These are phyloP conservation scores for Penicillium sp. DNA, from an alignment of 2,329 filamentous ascomycete species.

Conservation along the genomic window DNA sequence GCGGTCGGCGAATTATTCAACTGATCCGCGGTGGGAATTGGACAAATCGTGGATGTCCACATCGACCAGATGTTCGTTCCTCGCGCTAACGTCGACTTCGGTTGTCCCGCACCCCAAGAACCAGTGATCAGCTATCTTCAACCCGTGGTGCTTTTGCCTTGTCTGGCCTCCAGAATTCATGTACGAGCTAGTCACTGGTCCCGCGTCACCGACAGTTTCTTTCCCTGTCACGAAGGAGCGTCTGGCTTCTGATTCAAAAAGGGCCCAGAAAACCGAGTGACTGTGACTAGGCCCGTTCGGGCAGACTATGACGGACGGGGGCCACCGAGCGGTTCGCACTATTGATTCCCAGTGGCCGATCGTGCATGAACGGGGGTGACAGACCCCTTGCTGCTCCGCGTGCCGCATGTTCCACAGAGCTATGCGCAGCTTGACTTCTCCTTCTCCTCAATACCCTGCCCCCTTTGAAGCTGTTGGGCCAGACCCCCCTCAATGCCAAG, in stretches of 20 bases:
- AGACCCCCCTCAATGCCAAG: not conserved
- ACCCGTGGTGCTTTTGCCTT: not conserved
- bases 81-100: not conserved
- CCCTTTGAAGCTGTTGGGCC: not conserved
- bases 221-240: too few relatives aligned
- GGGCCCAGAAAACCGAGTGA: not conserved
- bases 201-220: not conserved
- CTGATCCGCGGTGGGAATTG: constrained; percentile 10
- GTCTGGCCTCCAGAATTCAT: not conserved
- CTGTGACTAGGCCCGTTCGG: not conserved
- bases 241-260: not conserved
- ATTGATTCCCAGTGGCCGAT: constrained; percentile 16
- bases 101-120: not conserved
- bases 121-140: not conserved
- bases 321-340: constrained; percentile 10
- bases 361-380: constrained; percentile 30
- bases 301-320: not conserved
- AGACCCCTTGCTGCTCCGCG: constrained; percentile 37
- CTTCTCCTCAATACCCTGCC: not conserved
- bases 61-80: not conserved
- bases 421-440: constrained; percentile 5
- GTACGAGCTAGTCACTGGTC: not conserved
- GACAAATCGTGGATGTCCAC: constrained; percentile 13
- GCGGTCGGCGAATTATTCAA: constrained; percentile 21
- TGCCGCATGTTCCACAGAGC: constrained; percentile 35